A percentile compares a stretch with the other conserved stretches of the same genome.
Evolutionary conservation across 495 filamentous ascomycete genomes (phyloP).

Genomic region (Collariella sp.): DNA sequence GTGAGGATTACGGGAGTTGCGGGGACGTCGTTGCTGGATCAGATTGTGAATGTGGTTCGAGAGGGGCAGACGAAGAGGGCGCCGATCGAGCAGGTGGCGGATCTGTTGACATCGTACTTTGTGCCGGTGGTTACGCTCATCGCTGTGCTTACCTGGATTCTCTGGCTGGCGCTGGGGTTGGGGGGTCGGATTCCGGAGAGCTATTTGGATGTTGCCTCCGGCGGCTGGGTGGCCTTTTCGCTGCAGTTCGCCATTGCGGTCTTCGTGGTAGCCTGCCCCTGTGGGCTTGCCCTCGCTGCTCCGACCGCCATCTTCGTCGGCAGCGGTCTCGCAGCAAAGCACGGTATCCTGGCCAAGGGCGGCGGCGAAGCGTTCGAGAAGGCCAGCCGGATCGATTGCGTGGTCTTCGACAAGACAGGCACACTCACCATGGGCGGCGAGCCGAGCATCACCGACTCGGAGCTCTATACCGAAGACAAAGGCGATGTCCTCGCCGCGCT

Average conservation of each 20-base stretch:
- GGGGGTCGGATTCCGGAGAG: conserved; percentile 56
- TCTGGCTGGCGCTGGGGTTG: conserved; percentile 71
- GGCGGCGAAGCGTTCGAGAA: conserved; percentile 95
- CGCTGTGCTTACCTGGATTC: conserved; percentile 71
- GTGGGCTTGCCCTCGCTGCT: conserved; percentile 83
- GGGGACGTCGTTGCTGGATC: conserved; percentile 83
- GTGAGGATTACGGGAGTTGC: conserved; percentile 60
- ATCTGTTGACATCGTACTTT: conserved; percentile 78
- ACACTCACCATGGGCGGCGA: conserved; percentile 83
- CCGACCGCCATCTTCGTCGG: conserved; percentile 93
- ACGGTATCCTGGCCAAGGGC: conserved; percentile 90
- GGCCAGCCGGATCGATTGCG: conserved; percentile 72
- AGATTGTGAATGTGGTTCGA: conserved; percentile 81
- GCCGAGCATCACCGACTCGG: conserved; percentile 65
- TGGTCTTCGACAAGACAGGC: conserved; percentile 96
- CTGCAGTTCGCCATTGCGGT: conserved; percentile 90
- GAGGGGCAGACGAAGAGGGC: conserved; percentile 85
- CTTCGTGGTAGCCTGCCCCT: conserved; percentile 92
- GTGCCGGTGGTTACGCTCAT: conserved; percentile 77
- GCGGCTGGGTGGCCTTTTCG: conserved; percentile 80
- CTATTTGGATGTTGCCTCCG: conserved; percentile 57
- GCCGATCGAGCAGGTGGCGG: conserved; percentile 78
- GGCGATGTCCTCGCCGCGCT: conserved; percentile 41
- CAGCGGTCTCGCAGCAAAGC: conserved; percentile 73
- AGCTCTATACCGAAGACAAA: conserved; percentile 31